Conservation (phyloP, 2,329 filamentous ascomycete genomes). For the Fusarium liriodendri region DNA sequence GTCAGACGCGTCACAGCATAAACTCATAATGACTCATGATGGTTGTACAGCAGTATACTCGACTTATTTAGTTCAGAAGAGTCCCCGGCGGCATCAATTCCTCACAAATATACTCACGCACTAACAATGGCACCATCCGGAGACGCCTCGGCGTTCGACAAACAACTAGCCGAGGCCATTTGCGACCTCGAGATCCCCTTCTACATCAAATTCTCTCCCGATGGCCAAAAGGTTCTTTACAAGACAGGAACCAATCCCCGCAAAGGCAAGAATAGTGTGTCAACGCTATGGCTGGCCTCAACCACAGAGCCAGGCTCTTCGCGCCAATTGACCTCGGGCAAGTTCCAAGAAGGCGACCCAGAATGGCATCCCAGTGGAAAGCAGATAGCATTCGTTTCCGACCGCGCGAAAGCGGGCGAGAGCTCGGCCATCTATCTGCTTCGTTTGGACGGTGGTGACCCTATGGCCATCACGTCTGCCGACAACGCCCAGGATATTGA, state of each 20-base stretch:
- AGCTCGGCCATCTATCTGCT: conserved; percentile 40
- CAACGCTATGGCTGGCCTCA: conserved; percentile 34
- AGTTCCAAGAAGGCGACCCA: neutral
- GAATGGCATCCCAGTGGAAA: conserved; percentile 21
- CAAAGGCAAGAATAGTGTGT: conserved; percentile 20
- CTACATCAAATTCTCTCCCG: conserved; percentile 12
- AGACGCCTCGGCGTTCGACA: neutral
- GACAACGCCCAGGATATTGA: conserved; percentile 28
- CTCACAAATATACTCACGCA: neutral
- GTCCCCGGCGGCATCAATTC: neutral
- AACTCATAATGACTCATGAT: neutral
- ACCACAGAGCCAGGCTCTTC: conserved; percentile 11
- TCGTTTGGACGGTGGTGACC: conserved; percentile 34
- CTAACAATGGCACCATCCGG: conserved; percentile 9
- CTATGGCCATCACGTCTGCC: conserved; percentile 17
- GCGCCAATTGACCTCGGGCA: conserved; percentile 9
- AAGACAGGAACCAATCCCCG: neutral
- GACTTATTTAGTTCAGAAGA: neutral
- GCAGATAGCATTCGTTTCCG: conserved; percentile 18
- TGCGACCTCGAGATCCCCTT: conserved; percentile 28
- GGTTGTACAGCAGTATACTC: neutral
- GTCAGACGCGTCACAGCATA: neutral
- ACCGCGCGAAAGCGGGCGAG: conserved; percentile 42
- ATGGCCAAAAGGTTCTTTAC: conserved; percentile 13
- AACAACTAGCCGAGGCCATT: conserved; percentile 16